Evolutionary conservation across 139 green algal genomes (phyloP).

Genomic region (Haematococcus sp.): DNA sequence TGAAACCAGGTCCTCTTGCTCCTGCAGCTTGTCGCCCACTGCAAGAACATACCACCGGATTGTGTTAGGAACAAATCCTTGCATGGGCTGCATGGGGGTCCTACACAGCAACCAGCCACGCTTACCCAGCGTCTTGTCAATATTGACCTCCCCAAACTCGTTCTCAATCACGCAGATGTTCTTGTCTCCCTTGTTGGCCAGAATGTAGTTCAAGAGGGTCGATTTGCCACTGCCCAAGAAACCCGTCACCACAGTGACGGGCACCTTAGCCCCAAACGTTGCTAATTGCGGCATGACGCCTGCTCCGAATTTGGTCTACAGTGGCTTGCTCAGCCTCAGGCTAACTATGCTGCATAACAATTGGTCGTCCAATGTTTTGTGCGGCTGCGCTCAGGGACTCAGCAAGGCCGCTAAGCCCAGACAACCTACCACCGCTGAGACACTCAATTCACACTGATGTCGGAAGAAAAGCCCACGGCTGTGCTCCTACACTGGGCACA

Average conservation of each 20-base stretch:
- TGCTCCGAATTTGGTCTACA: no score
- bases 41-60: constrained; percentile 10
- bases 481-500: no score
- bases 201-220: constrained; percentile 79
- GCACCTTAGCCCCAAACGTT: constrained; percentile 28
- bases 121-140: constrained; percentile 63
- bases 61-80: constrained; percentile 3
- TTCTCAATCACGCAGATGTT: constrained; percentile 77
- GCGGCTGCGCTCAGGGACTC: no score
- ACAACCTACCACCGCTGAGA: no score
- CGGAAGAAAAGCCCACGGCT: no score
- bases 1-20: constrained; percentile 79
- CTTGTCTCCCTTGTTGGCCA: constrained; percentile 42
- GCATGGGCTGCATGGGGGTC: neutral
- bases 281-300: no score
- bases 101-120: neutral
- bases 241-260: constrained; percentile 57
- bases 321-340: no score
- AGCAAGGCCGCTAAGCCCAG: no score
- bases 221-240: constrained; percentile 75
- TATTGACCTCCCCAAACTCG: constrained; percentile 76
- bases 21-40: constrained; percentile 70
- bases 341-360: no score
- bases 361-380: no score
- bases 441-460: no score